These are phyloP conservation scores for Thermomucor indicae-seudaticae DNA, from an alignment of 371 early-diverging fungal species.

Conservation along the genomic window DNA sequence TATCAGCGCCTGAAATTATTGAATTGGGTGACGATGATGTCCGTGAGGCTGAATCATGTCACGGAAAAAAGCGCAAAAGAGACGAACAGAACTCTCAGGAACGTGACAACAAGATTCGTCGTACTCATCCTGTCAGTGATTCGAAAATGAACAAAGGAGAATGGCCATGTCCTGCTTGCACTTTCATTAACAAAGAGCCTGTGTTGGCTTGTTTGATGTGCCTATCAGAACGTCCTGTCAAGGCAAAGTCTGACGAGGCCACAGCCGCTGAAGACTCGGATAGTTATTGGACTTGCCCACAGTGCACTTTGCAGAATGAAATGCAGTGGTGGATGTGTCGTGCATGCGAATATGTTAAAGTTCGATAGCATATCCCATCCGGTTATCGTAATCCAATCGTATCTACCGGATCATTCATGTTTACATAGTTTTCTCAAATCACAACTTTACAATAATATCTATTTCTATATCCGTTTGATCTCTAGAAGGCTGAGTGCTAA, in stretches of 20 bases:
- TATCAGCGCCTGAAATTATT: not conserved
- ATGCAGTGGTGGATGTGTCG: not conserved
- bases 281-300: slow-evolving; percentile 21
- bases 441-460: too few relatives aligned
- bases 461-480: too few relatives aligned
- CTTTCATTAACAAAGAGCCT: slow-evolving; percentile 23
- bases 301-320: slow-evolving; percentile 18
- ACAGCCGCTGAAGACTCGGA: not conserved
- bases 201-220: slow-evolving; percentile 29
- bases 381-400: too few relatives aligned
- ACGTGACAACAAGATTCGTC: not conserved
- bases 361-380: too few relatives aligned
- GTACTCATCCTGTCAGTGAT: not conserved
- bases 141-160: too few relatives aligned
- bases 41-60: not conserved
- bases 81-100: not conserved
- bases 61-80: not conserved
- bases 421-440: too few relatives aligned
- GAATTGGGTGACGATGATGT: slow-evolving; percentile 4
- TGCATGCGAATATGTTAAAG: not conserved
- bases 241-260: too few relatives aligned
- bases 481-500: too few relatives aligned
- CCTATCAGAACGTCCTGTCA: slow-evolving; percentile 9
- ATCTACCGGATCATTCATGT: too few relatives aligned
- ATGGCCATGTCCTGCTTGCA: slow-evolving; percentile 31